Evolutionary conservation across 2,329 filamentous ascomycete genomes (phyloP), one percentile per base, ranked within the genome.

Genomic region (Aspergillus pseudoterreus): DNA sequence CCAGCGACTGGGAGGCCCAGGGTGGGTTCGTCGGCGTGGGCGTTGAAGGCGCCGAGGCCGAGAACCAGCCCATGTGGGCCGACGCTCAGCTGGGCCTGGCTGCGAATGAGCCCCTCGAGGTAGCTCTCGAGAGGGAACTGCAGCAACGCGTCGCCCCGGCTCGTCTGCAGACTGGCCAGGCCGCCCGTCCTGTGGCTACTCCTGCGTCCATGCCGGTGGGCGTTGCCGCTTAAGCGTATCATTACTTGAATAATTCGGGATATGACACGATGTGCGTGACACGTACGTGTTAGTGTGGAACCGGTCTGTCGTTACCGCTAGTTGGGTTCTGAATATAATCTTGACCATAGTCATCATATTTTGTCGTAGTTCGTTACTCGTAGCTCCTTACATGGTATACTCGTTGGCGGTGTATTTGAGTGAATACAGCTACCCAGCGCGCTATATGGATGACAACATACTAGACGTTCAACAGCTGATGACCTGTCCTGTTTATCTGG

Each of bases 1-100:
- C 92, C 24, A 90, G 86, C 52, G 88, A 95, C 65, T 99, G 94
- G 94, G 88, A 88, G 27, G 83, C 85, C 12, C 82, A 94, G 67
- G 94, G 94, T 43, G 94, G 94, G 6, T 96, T 97, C 74, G 89
- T 97, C 52, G 94, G 92, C 48, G 94, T 99, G 8, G 94, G 94
- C 19, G 86, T 90, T 58, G 75, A 86, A 52, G 80, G 78, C 45
- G 80, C 79, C 19, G 72, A 78, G 50, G 75, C 75, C 2, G 80
- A 82, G 38, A 79, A 80, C 59, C 74, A 82, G 67, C 86, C 92
- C n/a, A 85, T 99, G 38, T 99, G 94, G 94, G 94, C 89, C 2
- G 85, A 96, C 63, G 78, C 82, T 63, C 94, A 99, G 79, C 83
- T 99, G 50, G 89, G 87, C 38, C 80, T 96, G 44, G 49, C 51